Evolutionary conservation across 345 rosid genomes (phyloP).

Genomic region (Cardamine chenopodiifolia): DNA sequence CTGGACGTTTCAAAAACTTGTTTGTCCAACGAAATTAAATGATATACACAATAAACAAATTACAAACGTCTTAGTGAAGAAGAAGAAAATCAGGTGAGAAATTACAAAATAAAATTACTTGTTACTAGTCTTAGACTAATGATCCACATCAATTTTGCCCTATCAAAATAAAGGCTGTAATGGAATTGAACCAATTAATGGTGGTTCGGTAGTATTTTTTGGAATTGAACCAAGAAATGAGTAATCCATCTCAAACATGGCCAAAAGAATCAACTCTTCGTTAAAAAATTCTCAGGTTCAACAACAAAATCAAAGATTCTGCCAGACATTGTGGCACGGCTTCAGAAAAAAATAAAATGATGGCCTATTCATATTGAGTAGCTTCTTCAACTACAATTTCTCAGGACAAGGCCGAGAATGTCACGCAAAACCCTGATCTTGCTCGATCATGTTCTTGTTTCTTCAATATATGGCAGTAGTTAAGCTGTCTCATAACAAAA

Average conservation of each 20-base stretch:
- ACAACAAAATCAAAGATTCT: constrained; percentile 17
- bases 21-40: background rate
- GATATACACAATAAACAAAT: background rate
- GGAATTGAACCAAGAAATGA: constrained; percentile 21
- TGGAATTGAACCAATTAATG: background rate
- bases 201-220: background rate
- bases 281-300: background rate
- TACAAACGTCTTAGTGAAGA: background rate
- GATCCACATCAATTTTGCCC: background rate
- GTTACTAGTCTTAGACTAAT: too few relatives aligned
- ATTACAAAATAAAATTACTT: background rate
- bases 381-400: constrained; percentile 13
- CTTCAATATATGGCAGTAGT: constrained; percentile 71
- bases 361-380: constrained; percentile 6
- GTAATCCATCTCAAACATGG: constrained; percentile 15
- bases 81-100: background rate
- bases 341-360: background rate
- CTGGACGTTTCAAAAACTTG: background rate
- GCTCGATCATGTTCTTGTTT: constrained; percentile 60
- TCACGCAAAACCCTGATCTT: constrained; percentile 58
- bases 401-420: constrained; percentile 57
- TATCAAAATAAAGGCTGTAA: background rate
- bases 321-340: background rate
- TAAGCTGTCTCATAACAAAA: constrained; percentile 50
- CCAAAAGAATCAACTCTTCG: background rate